Evolutionary conservation across 2,329 filamentous ascomycete species (phyloP), one percentile per base, ranked within the genome.

Genomic region (Sporothrix brunneoviolacea): DNA sequence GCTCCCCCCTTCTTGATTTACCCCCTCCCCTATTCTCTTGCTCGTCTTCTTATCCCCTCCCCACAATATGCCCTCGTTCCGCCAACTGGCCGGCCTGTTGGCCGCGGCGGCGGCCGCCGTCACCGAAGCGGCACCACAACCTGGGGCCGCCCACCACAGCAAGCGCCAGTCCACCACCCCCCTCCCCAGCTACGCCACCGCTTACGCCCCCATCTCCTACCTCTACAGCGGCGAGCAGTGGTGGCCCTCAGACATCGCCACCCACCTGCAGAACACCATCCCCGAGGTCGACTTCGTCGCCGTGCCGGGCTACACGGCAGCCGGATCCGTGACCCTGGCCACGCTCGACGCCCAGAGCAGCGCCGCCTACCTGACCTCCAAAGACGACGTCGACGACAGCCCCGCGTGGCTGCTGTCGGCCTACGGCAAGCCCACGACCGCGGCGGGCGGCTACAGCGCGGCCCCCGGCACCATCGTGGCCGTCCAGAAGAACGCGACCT

Each of bases 381-480:
- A 33, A n/a, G 53, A 57, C 47, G 30, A 53, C 28, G 49, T 55
- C 40, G 51, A 45, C 16, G 18, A 15, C 46, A 32, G 41, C 28
- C 55, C 55, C 21, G 52, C 42, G 13, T 56, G 57, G 57, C 51
- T 54, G 48, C 24, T 49, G 16, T 57, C 57, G 5, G 44, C 41
- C 10, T 58, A 59, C 44, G 56, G 56, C 22, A 50, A 47, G 30
- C 57, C 57, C 3, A 50, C 42, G 9, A 27, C 27, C 2, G 16
- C 48, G 12, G 32, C 32, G 8, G 30, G 50, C 27, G 54, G 56
- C 18, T 52, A 51, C 44, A 59, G 57, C 48, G 56, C 47, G 3
- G 56, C 55, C 3, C 56, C 57, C 4, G 57, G 50, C 32, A 50
- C 55, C n/a, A 56, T 59, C 19, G 50, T 59, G 9, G 57, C 56